These are phyloP conservation scores for Leucaena leucocephala DNA, from an alignment of 306 rosid species.

Conservation along the genomic window DNA sequence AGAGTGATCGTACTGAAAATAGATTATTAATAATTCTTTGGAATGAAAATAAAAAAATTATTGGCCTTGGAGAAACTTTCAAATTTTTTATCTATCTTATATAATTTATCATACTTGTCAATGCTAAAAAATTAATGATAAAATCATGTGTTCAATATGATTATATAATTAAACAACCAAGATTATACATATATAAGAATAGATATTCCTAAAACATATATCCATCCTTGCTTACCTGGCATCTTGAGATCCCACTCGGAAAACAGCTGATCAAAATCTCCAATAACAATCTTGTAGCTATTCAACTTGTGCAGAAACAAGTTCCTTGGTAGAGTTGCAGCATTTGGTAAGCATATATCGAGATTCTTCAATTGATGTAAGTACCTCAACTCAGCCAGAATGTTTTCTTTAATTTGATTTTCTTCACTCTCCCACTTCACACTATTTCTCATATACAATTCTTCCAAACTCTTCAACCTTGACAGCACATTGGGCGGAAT, in stretches of 20 bases:
- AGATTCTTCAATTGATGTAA: slow-evolving; percentile 34
- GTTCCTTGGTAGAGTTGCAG: slow-evolving; percentile 18
- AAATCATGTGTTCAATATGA: too few relatives aligned
- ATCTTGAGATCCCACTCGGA: slow-evolving; percentile 21
- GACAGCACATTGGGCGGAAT: slow-evolving; percentile 43
- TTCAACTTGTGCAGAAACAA: background rate
- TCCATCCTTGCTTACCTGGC: slow-evolving; percentile 32
- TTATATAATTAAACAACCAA: background rate
- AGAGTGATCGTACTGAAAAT: too few relatives aligned
- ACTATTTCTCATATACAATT: slow-evolving; percentile 46
- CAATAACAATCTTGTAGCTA: slow-evolving; percentile 44
- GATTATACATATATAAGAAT: too few relatives aligned
- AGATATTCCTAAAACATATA: background rate
- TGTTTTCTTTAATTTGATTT: slow-evolving; percentile 6
- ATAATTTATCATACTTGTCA: too few relatives aligned
- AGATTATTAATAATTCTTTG: too few relatives aligned
- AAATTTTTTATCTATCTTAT: too few relatives aligned
- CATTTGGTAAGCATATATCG: slow-evolving; percentile 36
- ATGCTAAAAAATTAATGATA: too few relatives aligned
- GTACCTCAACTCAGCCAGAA: slow-evolving; percentile 38
- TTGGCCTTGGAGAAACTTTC: too few relatives aligned
- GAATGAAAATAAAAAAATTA: too few relatives aligned
- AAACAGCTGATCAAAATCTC: slow-evolving; percentile 28
- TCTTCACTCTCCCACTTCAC: slow-evolving; percentile 30
- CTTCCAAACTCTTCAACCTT: slow-evolving; percentile 41